Percentiles rank a stretch among this genome's conserved stretches.
Conservation (phyloP, 352 stramenopile genomes). For the Lagenidium sp. region DNA sequence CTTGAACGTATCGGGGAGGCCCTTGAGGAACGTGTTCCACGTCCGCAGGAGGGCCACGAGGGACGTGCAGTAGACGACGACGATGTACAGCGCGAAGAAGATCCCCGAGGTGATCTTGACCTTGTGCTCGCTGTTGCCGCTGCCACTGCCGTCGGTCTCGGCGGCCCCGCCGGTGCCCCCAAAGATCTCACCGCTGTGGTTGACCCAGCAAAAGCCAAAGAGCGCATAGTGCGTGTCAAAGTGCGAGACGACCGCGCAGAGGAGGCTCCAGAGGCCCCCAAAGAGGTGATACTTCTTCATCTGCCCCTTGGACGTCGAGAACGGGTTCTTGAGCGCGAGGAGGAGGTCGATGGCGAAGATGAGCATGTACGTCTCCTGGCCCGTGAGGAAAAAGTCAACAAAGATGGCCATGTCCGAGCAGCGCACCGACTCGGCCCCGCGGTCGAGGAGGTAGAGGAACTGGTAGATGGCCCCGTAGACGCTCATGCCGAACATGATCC, state of each 20-base stretch:
- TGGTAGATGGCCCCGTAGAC: constrained; percentile 78
- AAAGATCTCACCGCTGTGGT: constrained; percentile 34
- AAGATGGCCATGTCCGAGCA: constrained; percentile 58
- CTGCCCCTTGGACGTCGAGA: constrained; percentile 70
- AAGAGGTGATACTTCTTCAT: constrained; percentile 78
- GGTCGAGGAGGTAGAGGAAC: constrained; percentile 63
- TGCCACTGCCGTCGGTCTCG: constrained; percentile 11
- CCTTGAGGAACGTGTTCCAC: constrained; percentile 76
- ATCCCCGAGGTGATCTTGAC: constrained; percentile 42
- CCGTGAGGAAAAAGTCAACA: constrained; percentile 76
- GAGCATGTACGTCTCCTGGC: constrained; percentile 85
- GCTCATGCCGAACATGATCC: constrained; percentile 84
- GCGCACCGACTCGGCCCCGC: constrained; percentile 25
- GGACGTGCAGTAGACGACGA: constrained; percentile 72
- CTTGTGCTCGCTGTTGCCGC: constrained; percentile 10
- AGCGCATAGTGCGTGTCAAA: constrained; percentile 69
- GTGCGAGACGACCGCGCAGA: constrained; percentile 61
- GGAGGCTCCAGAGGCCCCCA: constrained; percentile 56
- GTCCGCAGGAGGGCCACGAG: constrained; percentile 64
- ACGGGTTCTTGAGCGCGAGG: constrained; percentile 78
- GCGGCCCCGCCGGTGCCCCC: background rate
- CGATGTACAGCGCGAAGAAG: constrained; percentile 79
- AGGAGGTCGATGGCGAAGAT: constrained; percentile 83
- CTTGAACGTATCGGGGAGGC: constrained; percentile 62
- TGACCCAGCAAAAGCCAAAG: constrained; percentile 79